phyloP scores from a whole-genome alignment of 192 early-diverging fungal species.

The Backusella parvicylindrica region DNA sequence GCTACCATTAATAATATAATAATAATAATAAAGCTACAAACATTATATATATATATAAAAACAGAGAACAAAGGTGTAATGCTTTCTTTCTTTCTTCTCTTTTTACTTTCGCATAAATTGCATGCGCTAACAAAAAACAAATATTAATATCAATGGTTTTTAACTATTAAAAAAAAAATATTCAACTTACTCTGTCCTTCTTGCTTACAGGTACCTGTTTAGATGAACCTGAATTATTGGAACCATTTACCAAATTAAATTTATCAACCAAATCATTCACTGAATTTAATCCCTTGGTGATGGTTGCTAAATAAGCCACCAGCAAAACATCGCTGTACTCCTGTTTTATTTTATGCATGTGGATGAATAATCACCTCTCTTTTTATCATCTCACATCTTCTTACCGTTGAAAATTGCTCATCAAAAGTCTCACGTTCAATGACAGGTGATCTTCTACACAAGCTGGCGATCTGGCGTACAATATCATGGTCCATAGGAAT shows the following conservation, averaged over 20 bases:
- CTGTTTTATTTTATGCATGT: slow-evolving; percentile 31
- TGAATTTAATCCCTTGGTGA: slow-evolving; percentile 71
- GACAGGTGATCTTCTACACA: slow-evolving; percentile 70
- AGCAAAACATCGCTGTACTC: slow-evolving; percentile 83
- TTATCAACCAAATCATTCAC: slow-evolving; percentile 66
- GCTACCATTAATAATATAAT: neutral
- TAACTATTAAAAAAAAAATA: no score
- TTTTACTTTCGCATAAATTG: neutral
- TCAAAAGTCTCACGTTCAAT: slow-evolving; percentile 63
- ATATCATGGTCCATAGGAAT: slow-evolving; percentile 69
- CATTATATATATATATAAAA: neutral
- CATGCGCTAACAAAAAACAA: neutral
- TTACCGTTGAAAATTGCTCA: slow-evolving; percentile 70
- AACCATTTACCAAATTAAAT: slow-evolving; percentile 41
- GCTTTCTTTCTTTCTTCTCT: neutral
- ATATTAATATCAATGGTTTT: neutral
- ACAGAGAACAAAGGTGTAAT: no score
- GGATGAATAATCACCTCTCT: neutral
- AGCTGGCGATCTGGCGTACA: slow-evolving; percentile 71
- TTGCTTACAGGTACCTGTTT: neutral
- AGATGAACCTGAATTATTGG: neutral
- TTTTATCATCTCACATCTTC: neutral
- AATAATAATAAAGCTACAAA: neutral
- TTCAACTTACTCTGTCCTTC: slow-evolving; percentile 8
- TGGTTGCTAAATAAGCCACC: slow-evolving; percentile 66